Evolutionary conservation across 352 stramenopile genomes (phyloP).

Genomic region (Pythium volutum): DNA sequence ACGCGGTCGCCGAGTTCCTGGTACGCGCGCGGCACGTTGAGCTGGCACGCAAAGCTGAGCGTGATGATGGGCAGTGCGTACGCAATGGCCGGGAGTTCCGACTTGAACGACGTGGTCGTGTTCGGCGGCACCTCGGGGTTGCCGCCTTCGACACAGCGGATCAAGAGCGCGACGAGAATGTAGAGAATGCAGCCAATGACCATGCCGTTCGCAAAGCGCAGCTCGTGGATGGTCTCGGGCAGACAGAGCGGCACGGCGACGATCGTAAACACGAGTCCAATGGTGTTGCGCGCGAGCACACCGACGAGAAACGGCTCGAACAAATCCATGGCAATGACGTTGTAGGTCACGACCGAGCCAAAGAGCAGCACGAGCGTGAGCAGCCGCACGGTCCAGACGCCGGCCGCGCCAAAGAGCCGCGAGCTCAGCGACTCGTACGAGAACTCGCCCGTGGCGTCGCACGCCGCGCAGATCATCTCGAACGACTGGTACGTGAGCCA

Average conservation of each 20-base stretch:
- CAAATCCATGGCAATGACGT: constrained; percentile 83
- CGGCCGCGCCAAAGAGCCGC: constrained; percentile 57
- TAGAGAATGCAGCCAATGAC: constrained; percentile 79
- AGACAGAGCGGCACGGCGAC: constrained; percentile 74
- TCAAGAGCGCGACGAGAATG: constrained; percentile 63
- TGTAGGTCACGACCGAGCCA: constrained; percentile 78
- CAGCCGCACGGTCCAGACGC: constrained; percentile 72
- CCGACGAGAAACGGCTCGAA: constrained; percentile 70
- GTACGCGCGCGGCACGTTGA: constrained; percentile 81
- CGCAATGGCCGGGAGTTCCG: constrained; percentile 52
- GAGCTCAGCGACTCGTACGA: constrained; percentile 83
- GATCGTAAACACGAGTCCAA: constrained; percentile 64
- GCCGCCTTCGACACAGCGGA: constrained; percentile 48
- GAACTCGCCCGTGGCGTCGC: constrained; percentile 59
- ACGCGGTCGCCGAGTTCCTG: constrained; percentile 72
- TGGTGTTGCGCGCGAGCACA: constrained; percentile 52
- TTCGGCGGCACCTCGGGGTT: constrained; percentile 41
- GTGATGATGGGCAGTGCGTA: constrained; percentile 80
- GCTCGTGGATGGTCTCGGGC: constrained; percentile 79
- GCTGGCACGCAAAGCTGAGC: constrained; percentile 76
- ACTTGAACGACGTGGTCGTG: constrained; percentile 48
- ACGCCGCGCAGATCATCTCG: constrained; percentile 66
- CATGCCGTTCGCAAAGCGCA: constrained; percentile 76
- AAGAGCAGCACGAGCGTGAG: constrained; percentile 77
- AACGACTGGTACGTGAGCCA: constrained; percentile 71